Conservation (phyloP, 176 grass and related monocot species). For the bread wheat (Triticum aestivum) region IWGSC_CS_RefSeq_v2.1 NC_057798.1:51914799-51915298, state of each 20-base stretch:
- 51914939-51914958: neutral
- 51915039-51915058: slow-evolving; percentile 27
- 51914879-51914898: neutral
- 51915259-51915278: neutral
- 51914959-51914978: slow-evolving; percentile 12
- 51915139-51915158: slow-evolving; percentile 34
- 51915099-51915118: slow-evolving; percentile 33
- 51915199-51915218: neutral
- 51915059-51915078: slow-evolving; percentile 8
- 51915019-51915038: slow-evolving; percentile 37
- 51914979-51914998: slow-evolving; percentile 26
- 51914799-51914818: neutral
- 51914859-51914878: rapidly evolving
- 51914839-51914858: slow-evolving; percentile 3
- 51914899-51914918: slow-evolving; percentile 12
- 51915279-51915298: neutral
- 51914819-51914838: neutral
- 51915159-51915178: slow-evolving; percentile 16
- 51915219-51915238: neutral
- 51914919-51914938: slow-evolving; percentile 32
- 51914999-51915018: slow-evolving; percentile 16
- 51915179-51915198: slow-evolving; percentile 21
- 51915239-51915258: neutral
- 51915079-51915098: neutral
- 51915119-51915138: slow-evolving; percentile 28